Evolutionary conservation across 768 basidiomycete species (phyloP), one percentile per base, ranked within the genome.

Genomic region (Cubamyces lactineus): DNA sequence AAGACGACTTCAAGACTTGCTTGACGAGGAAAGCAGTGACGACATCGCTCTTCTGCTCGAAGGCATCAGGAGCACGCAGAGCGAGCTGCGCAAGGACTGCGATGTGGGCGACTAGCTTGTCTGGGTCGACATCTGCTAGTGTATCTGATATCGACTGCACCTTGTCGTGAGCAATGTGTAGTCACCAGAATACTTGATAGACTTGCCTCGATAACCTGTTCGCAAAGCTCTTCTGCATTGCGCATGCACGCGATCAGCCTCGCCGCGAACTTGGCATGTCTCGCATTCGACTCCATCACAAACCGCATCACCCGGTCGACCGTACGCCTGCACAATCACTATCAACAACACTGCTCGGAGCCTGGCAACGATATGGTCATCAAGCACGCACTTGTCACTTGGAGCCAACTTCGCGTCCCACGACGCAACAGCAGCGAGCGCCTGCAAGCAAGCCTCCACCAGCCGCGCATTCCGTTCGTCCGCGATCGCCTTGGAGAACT

Each of bases 241-340:
- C 82, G 84, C 41, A 80, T 80, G 54, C 81, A 82, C 0, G 87
- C 84, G 21, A 96, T 70, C 38, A 91, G 78, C 21, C 94, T 84
- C 2, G 91, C 86, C 1, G 94, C 91, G 72, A 92, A 96, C 72
- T 98, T 98, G 19, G 93, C 90, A 63, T 88, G 85, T 21, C 84
- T 81, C 24, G 79, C 76, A 54, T 89, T 83, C 4, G 83, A 80
- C 24, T 84, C 84, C 30, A 86, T 67, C 0, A 83, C 88, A 65
- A 85, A 82, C 43, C 83, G 82, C 53, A 75, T 76, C 13, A 91
- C 78, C 16, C 87, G 80, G 26, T 94, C 91, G 12, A 85, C 73
- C 0, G 86, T 86, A 39, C 87, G 83, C 70, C 91, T 94, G 61
- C 24, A 12, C 64, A 47, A 57, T 28, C n/a, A 15, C 12, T 17